Conservation (phyloP, 495 filamentous ascomycete genomes). For the Talaromyces trachyspermus region DNA sequence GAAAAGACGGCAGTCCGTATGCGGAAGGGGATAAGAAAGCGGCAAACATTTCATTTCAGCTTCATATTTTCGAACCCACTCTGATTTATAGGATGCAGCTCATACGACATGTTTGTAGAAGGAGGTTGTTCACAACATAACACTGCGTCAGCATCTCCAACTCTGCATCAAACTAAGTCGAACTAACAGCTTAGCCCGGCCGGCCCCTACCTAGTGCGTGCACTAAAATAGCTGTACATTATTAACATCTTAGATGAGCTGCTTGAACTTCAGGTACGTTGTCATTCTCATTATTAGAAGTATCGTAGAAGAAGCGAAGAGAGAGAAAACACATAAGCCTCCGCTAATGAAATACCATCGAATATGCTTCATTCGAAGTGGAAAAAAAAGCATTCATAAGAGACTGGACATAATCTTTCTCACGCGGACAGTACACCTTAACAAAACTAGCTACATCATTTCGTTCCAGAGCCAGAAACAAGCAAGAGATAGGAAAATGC, state of each 20-base stretch:
- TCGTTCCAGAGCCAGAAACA: not conserved
- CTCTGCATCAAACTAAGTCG: too few relatives aligned
- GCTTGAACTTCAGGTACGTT: too few relatives aligned
- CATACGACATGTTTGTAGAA: too few relatives aligned
- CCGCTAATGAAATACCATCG: not conserved
- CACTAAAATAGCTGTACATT: too few relatives aligned
- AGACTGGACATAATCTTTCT: not conserved
- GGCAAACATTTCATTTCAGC: slow-evolving; percentile 6
- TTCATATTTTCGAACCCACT: slow-evolving; percentile 7
- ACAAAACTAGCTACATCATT: not conserved
- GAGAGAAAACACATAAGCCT: not conserved
- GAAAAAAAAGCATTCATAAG: not conserved
- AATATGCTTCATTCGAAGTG: not conserved
- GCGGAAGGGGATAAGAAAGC: not conserved
- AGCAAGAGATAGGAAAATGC: slow-evolving; percentile 1
- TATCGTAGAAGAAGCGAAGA: not conserved
- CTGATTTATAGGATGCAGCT: too few relatives aligned
- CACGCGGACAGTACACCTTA: not conserved
- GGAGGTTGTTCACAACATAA: too few relatives aligned
- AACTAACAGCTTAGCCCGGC: too few relatives aligned
- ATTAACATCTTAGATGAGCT: too few relatives aligned
- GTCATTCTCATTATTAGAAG: not conserved
- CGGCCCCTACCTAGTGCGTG: too few relatives aligned
- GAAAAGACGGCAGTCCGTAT: not conserved
- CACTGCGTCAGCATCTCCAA: too few relatives aligned